phyloP scores from a whole-genome alignment of 495 filamentous ascomycete species.

The Podospora australis region DNA sequence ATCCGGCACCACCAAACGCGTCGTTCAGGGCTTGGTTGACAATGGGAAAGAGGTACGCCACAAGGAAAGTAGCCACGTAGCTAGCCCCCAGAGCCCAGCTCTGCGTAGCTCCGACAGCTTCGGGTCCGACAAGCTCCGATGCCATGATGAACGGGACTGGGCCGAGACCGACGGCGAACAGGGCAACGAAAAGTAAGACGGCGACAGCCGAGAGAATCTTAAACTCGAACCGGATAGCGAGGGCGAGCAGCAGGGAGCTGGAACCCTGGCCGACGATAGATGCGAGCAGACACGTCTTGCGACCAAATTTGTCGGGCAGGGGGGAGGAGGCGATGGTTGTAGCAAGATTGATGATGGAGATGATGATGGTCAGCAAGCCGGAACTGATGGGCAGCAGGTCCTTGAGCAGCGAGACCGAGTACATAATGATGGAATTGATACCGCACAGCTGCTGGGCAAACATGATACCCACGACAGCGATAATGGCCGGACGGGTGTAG shows the following conservation, averaged over 20 bases:
- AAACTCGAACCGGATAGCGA: constrained; percentile 63
- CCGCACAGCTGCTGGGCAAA: constrained; percentile 84
- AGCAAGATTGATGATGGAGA: constrained; percentile 79
- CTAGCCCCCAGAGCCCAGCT: constrained; percentile 77
- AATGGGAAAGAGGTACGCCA: constrained; percentile 89
- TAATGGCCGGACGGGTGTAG: constrained; percentile 64
- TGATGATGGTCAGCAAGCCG: constrained; percentile 71
- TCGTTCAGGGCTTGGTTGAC: constrained; percentile 62
- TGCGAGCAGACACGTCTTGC: constrained; percentile 72
- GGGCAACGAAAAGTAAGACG: constrained; percentile 76
- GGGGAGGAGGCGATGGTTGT: constrained; percentile 75
- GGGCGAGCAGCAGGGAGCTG: constrained; percentile 64
- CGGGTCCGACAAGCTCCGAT: constrained; percentile 77
- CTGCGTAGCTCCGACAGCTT: constrained; percentile 86
- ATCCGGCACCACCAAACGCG: constrained; percentile 58
- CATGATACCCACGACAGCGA: constrained; percentile 88
- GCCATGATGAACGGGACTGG: constrained; percentile 93
- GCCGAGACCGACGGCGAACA: constrained; percentile 86
- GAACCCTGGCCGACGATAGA: constrained; percentile 79
- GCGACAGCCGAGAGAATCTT: constrained; percentile 71
- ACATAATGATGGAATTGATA: constrained; percentile 98
- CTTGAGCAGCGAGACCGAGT: constrained; percentile 81
- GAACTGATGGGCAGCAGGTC: constrained; percentile 70
- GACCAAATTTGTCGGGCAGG: constrained; percentile 76
- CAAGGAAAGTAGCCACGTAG: constrained; percentile 85